Conservation (phyloP, 2,329 filamentous ascomycete species). For the Fusarium palustre region DNA sequence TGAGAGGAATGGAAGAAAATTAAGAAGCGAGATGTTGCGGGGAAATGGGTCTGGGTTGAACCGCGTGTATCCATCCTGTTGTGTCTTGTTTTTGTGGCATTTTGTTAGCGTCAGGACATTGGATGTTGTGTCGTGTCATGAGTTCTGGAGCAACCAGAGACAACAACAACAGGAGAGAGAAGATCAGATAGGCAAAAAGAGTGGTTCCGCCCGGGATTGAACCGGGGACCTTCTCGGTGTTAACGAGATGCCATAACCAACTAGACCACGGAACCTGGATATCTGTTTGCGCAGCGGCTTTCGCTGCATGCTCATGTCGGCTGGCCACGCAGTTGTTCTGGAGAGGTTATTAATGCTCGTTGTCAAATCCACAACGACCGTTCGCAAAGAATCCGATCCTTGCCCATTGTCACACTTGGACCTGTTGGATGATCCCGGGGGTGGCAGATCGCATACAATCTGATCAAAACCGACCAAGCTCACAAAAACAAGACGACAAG, state of each 20-base stretch:
- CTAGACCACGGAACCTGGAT: conserved; percentile 21
- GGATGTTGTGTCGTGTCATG: not conserved
- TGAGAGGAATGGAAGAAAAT: conserved; percentile 8
- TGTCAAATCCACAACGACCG: not conserved
- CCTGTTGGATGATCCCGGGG: rapidly evolving
- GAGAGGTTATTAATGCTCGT: not conserved
- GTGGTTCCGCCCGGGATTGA: conserved; percentile 33
- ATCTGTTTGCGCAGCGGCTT: not conserved
- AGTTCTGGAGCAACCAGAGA: not conserved
- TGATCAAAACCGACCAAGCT: not conserved
- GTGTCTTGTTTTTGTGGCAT: not conserved
- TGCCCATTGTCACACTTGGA: not conserved
- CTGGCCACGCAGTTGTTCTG: not conserved
- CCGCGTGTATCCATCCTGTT: conserved; percentile 8
- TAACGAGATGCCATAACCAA: conserved; percentile 38
- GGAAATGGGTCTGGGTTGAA: not conserved
- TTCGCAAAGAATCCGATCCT: not conserved
- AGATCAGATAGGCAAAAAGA: not conserved
- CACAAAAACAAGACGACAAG: not conserved
- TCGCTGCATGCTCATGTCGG: not conserved
- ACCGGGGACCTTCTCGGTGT: conserved; percentile 35
- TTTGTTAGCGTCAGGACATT: not conserved
- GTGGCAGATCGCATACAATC: not conserved
- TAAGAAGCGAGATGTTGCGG: not conserved
- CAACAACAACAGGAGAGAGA: no score